Conservation (phyloP, 352 stramenopile genomes). For the Nothophytophthora sp. region DNA sequence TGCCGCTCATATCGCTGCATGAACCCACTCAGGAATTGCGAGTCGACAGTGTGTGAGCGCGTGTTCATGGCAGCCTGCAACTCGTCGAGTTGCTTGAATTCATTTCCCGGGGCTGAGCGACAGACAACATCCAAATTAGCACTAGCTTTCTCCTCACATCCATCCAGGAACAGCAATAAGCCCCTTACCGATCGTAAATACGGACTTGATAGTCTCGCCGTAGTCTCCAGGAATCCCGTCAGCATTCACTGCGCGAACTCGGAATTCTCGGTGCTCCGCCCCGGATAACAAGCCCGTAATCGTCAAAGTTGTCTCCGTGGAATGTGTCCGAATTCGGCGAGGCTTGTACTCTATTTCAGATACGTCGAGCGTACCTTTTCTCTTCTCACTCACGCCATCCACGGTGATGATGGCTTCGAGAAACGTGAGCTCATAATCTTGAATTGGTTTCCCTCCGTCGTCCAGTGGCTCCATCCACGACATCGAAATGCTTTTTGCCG, state of each 20-base stretch:
- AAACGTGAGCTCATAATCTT: slow-evolving; percentile 74
- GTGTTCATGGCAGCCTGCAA: slow-evolving; percentile 80
- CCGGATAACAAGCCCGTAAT: slow-evolving; percentile 57
- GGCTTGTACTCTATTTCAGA: slow-evolving; percentile 61
- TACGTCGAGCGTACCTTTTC: slow-evolving; percentile 53
- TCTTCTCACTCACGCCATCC: slow-evolving; percentile 26
- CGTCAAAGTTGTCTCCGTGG: slow-evolving; percentile 31
- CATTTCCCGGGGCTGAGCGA: slow-evolving; percentile 50
- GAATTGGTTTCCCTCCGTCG: slow-evolving; percentile 50
- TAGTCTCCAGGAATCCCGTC: slow-evolving; percentile 58
- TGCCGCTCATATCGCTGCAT: slow-evolving; percentile 77
- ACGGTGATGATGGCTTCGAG: slow-evolving; percentile 51
- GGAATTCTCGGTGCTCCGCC: slow-evolving; percentile 65
- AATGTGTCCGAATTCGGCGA: slow-evolving; percentile 53
- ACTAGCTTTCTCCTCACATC: too few relatives aligned
- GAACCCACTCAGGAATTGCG: slow-evolving; percentile 78
- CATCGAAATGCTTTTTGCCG: slow-evolving; percentile 63
- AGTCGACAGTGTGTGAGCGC: slow-evolving; percentile 65
- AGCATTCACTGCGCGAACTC: slow-evolving; percentile 59
- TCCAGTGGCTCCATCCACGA: slow-evolving; percentile 65
- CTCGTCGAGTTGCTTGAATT: slow-evolving; percentile 74
- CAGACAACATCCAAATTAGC: slow-evolving; percentile 3
- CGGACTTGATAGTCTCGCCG: slow-evolving; percentile 42
- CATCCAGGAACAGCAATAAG: background rate
- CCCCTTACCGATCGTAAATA: slow-evolving; percentile 65